These are phyloP conservation scores for Lentinula lateritia DNA, from an alignment of 768 basidiomycete species.

Conservation along the genomic window DNA sequence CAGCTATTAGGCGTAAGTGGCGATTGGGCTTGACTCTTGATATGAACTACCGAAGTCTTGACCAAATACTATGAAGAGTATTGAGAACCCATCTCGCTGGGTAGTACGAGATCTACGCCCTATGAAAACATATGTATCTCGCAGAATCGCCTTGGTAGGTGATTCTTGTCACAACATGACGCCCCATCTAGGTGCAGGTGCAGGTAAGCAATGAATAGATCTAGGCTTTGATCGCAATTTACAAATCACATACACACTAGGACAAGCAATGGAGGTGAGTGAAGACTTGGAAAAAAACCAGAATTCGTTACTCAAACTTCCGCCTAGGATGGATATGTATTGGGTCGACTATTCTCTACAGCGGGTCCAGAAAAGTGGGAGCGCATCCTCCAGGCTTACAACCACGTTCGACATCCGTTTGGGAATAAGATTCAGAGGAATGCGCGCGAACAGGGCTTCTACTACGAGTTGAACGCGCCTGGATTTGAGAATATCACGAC, in stretches of 20 bases:
- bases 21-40: neutral
- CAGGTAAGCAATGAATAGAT: neutral
- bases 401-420: constrained; percentile 25
- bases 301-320: neutral
- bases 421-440: constrained; percentile 6
- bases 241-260: neutral
- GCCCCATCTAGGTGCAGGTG: constrained; percentile 17
- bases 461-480: constrained; percentile 7
- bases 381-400: constrained; percentile 21
- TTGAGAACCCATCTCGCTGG: constrained; percentile 24
- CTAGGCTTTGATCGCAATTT: too few species aligned
- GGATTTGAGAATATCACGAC: constrained; percentile 7
- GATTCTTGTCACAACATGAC: constrained; percentile 27
- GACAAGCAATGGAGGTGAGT: constrained; percentile 22
- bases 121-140: constrained; percentile 24
- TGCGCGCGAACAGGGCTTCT: constrained; percentile 4
- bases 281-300: neutral
- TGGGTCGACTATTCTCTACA: constrained; percentile 19
- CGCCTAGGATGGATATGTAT: constrained; percentile 30
- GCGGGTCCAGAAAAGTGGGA: constrained; percentile 11
- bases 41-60: neutral
- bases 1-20: constrained; percentile 34
- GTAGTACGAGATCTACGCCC: constrained; percentile 23
- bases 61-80: neutral
- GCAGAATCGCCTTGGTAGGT: constrained; percentile 27